Evolutionary conservation across 148 eudicot genomes (phyloP).

Genomic region (Rhododendron ferrugineum): DNA sequence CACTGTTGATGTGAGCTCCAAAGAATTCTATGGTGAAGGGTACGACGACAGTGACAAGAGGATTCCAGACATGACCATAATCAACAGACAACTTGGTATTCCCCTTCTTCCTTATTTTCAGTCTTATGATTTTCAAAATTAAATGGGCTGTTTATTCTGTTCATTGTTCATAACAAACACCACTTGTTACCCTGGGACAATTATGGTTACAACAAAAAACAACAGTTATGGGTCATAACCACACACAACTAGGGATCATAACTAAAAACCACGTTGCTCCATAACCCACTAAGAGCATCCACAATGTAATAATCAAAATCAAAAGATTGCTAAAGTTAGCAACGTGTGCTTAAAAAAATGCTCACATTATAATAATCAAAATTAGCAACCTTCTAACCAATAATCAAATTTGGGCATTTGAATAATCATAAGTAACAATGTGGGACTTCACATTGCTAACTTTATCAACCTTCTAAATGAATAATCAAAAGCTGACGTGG

Average conservation of each 20-base stretch:
- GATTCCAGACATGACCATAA: constrained; percentile 98
- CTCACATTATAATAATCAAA: no score
- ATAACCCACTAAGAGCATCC: neutral
- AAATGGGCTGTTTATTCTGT: neutral
- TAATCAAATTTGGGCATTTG: no score
- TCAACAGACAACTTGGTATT: constrained; percentile 88
- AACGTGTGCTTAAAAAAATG: no score
- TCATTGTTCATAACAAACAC: neutral
- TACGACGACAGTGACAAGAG: constrained; percentile 98
- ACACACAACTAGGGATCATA: neutral
- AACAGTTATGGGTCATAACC: neutral
- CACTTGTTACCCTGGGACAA: neutral
- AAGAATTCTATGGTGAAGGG: constrained; percentile 93
- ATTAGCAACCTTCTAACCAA: no score
- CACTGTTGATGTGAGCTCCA: constrained; percentile 82
- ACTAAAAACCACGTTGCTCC: neutral
- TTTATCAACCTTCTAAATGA: no score
- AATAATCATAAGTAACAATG: no score
- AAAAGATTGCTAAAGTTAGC: no score
- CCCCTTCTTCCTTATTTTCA: constrained; percentile 3
- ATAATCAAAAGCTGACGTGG: no score
- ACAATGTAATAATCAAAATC: no score
- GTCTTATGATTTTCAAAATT: neutral
- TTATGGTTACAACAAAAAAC: neutral
- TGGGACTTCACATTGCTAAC: no score